phyloP scores from a whole-genome alignment of 192 early-diverging fungal genomes.

The Backusella westeae region DNA sequence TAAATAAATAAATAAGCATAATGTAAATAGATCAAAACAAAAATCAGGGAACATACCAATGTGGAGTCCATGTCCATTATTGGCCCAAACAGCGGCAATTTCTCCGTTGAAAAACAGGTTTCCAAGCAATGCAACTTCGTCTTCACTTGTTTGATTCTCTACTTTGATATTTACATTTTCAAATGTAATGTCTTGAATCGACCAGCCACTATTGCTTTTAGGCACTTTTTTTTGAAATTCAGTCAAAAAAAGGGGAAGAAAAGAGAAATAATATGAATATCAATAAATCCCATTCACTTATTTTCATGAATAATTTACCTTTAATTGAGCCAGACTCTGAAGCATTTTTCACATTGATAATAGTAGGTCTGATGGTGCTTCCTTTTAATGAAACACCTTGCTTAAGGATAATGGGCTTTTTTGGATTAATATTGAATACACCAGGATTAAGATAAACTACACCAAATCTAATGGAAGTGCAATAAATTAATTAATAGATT shows the following conservation, averaged over 20 bases:
- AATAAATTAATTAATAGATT: not conserved
- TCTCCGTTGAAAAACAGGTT: conserved; percentile 25
- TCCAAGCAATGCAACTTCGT: not conserved
- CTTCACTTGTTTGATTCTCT: conserved; percentile 7
- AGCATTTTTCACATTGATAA: conserved; percentile 3
- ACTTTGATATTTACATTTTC: conserved; percentile 26
- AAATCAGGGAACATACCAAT: conserved; percentile 14
- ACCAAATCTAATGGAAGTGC: not conserved
- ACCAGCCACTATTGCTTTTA: conserved; percentile 11
- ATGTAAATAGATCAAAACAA: not conserved
- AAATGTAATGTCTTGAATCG: conserved; percentile 19
- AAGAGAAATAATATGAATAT: not conserved
- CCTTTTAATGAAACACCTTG: conserved; percentile 20
- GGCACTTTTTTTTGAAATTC: conserved; percentile 13
- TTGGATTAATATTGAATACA: not conserved
- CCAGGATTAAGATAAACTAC: not conserved
- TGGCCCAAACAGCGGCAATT: conserved; percentile 7
- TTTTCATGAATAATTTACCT: conserved; percentile 8
- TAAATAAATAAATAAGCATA: not conserved
- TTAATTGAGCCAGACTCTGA: conserved; percentile 8
- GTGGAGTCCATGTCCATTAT: conserved; percentile 1
- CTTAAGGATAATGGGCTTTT: conserved; percentile 8
- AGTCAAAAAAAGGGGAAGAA: not conserved
- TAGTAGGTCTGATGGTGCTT: conserved; percentile 1
- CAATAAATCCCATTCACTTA: not conserved